Evolutionary conservation across 1,284 basidiomycete species (phyloP), one percentile per base, ranked within the genome.

Genomic region (Malassezia pachydermatis): DNA sequence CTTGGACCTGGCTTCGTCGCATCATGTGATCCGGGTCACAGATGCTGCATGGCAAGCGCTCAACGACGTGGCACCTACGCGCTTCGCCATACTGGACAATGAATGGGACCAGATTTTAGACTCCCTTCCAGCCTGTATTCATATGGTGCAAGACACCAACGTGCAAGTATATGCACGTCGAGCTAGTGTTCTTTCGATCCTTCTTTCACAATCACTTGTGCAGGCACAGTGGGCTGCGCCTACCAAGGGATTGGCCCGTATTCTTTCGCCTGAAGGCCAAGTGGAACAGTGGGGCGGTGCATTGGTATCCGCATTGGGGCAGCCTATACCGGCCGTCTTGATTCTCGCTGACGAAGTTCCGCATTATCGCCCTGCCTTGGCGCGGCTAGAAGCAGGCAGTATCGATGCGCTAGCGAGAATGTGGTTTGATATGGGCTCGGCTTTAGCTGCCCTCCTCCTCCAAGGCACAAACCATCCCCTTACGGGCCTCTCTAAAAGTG

Each of bases 281-380:
- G 24, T 43, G 10, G 29, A 43, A 19, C 30, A 14, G 20, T 43
- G 41, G 41, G 22, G 20, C 41, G 41, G 34, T 29, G 20, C 30
- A 7, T 24, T 29, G 22, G 30, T 23, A 8, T 22, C 16, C 5
- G 20, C 30, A 9, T 19, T 43, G 14, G 22, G 41, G 3, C 22
- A 20, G 30, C 23, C 20, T 25, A 16, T 24, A 23, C 13, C 10
- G 4, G 13, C 41, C 8, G 19, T 23, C 13, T 13, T 28, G 5
- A 25, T 43, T 19, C 29, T 30, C 4, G 34, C 14, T 13, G 41
- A 43, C 19, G 17, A 17, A 19, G 17, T 43, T 19, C 41, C 41
- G 14, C 30, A 43, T 34, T 9, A 33, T 11, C 32, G 14, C 13
- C 41, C 32, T 20, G 28, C 23, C 1, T 14, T 43, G 19, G 29